phyloP scores from a whole-genome alignment of 2,329 filamentous ascomycete genomes.

The Cordyceps tenuipes region DNA sequence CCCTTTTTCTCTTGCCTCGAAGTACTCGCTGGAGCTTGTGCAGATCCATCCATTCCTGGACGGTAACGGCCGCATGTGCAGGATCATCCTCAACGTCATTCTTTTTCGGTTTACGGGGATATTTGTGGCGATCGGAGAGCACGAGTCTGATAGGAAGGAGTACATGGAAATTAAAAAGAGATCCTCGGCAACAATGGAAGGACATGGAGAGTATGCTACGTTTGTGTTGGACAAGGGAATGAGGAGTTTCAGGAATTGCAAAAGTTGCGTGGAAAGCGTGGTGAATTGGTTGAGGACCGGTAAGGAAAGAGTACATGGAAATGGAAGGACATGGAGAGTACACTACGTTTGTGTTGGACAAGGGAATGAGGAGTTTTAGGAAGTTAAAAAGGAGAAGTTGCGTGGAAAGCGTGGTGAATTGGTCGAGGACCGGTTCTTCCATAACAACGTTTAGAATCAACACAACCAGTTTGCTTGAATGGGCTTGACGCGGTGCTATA shows the following conservation, averaged over 20 bases:
- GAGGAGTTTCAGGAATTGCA: slow-evolving; percentile 13
- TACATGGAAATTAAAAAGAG: slow-evolving; percentile 18
- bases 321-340: slow-evolving; percentile 24
- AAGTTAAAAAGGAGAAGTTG: slow-evolving; percentile 17
- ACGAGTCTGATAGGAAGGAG: background rate
- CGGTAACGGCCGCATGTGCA: slow-evolving; percentile 25
- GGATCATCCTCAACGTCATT: slow-evolving; percentile 29
- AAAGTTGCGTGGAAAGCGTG: slow-evolving; percentile 14
- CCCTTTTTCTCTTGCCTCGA: slow-evolving; percentile 22
- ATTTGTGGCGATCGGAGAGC: slow-evolving; percentile 18
- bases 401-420: slow-evolving; percentile 8
- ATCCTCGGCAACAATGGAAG: slow-evolving; percentile 17
- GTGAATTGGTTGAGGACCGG: too few relatives aligned
- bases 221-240: slow-evolving; percentile 18
- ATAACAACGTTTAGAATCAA: too few relatives aligned
- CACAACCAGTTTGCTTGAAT: too few relatives aligned
- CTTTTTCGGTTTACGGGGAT: slow-evolving; percentile 21
- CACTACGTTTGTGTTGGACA: slow-evolving; percentile 19
- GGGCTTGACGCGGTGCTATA: too few relatives aligned
- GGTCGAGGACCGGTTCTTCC: too few relatives aligned
- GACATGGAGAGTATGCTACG: slow-evolving; percentile 21
- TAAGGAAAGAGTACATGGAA: slow-evolving; percentile 8
- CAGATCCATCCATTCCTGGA: slow-evolving; percentile 32
- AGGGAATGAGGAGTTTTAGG: slow-evolving; percentile 5
- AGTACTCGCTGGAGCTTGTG: slow-evolving; percentile 24